Percentiles rank a stretch among this genome's conserved stretches.
Conservation (phyloP, 2,329 filamentous ascomycete species). For the Zymoseptoria passerinii region DNA sequence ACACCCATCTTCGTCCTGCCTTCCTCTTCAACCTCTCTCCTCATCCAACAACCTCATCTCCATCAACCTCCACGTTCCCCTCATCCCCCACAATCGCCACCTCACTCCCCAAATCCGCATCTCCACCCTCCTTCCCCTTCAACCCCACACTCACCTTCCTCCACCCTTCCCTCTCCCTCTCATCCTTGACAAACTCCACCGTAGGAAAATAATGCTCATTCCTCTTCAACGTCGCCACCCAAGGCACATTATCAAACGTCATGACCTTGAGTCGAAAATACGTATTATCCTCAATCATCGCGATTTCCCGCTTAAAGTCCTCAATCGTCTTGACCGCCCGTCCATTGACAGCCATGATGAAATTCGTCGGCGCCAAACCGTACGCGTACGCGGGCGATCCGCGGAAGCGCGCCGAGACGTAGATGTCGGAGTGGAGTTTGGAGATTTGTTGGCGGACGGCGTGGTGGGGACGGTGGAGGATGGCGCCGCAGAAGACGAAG, state of each 20-base stretch:
- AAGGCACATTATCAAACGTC: slow-evolving; percentile 96
- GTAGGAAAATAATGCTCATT: slow-evolving; percentile 89
- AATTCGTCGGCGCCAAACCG: slow-evolving; percentile 89
- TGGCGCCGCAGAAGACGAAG: slow-evolving; percentile 89
- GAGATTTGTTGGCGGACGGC: slow-evolving; percentile 95
- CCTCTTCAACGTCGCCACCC: slow-evolving; percentile 99
- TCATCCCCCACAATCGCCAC: slow-evolving; percentile 1
- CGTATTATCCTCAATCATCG: slow-evolving; percentile 88
- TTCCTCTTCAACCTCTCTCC: neutral
- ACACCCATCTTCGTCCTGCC: too few species aligned
- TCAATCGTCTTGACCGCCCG: slow-evolving; percentile 74
- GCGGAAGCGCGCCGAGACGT: slow-evolving; percentile 78
- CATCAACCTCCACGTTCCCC: neutral
- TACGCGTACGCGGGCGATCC: slow-evolving; percentile 84
- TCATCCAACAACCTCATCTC: neutral
- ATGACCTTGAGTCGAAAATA: slow-evolving; percentile 97
- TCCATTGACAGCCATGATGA: slow-evolving; percentile 93
- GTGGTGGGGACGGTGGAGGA: slow-evolving; percentile 87
- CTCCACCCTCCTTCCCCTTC: slow-evolving; percentile 32
- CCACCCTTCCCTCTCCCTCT: slow-evolving; percentile 47
- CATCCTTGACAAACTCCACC: slow-evolving; percentile 55
- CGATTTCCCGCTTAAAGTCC: slow-evolving; percentile 70
- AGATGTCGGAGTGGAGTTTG: slow-evolving; percentile 92
- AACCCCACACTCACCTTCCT: slow-evolving; percentile 46
- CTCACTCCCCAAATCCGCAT: slow-evolving; percentile 25